Percentiles rank a stretch among this genome's conserved stretches.
phyloP scores from a whole-genome alignment of 2,329 filamentous ascomycete species.

The Aspergillus caelatus region DNA sequence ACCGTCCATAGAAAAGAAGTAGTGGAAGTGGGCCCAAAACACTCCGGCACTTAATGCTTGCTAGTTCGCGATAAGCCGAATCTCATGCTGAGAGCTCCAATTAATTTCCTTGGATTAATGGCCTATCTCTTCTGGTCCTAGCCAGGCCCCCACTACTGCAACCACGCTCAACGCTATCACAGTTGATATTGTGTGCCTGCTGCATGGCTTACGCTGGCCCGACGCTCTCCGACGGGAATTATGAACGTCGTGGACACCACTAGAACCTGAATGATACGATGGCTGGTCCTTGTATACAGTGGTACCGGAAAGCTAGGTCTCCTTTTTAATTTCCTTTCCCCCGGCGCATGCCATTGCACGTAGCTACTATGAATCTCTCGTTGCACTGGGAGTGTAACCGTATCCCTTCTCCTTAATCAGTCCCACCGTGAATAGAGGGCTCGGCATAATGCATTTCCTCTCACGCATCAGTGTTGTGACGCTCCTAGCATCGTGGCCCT shows the following conservation, averaged over 20 bases:
- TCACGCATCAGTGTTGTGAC: not conserved
- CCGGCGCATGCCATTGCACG: not conserved
- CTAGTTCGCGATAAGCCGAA: not conserved
- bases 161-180: not conserved
- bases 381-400: not conserved
- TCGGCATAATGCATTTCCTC: not conserved
- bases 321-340: not conserved
- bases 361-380: not conserved
- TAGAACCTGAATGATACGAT: not conserved
- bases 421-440: not conserved
- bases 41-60: not conserved
- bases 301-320: not conserved
- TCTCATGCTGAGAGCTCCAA: not conserved
- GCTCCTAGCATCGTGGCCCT: not conserved
- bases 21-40: not conserved
- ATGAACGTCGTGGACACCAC: not conserved
- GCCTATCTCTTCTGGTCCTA: not conserved
- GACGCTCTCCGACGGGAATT: not conserved
- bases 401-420: not conserved
- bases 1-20: not conserved
- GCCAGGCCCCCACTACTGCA: not conserved
- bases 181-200: not conserved
- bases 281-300: not conserved
- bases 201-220: not conserved
- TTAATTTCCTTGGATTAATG: not conserved